A percentile compares a stretch with the other conserved stretches of the same genome.
These are phyloP conservation scores for Rhinocladiella mackenziei DNA, from an alignment of 2,329 filamentous ascomycete genomes.

Conservation along the genomic window DNA sequence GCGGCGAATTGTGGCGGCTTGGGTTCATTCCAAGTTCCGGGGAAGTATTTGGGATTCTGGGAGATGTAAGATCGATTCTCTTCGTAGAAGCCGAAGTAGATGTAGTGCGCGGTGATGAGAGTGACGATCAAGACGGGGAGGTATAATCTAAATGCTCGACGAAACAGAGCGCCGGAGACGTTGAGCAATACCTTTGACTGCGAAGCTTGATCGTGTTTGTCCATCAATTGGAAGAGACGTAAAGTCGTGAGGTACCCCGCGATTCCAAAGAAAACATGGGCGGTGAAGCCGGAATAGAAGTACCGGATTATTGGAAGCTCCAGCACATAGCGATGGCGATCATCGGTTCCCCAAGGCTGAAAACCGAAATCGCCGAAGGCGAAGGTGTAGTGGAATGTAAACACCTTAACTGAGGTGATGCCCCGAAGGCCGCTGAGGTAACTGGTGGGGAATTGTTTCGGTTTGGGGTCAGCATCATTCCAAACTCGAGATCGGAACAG, in stretches of 20 bases:
- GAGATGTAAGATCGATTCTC: slow-evolving; percentile 20
- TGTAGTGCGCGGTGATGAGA: slow-evolving; percentile 40
- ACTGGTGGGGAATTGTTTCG: slow-evolving; percentile 27
- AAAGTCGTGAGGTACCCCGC: slow-evolving; percentile 46
- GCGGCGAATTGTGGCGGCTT: slow-evolving; percentile 38
- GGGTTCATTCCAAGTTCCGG: slow-evolving; percentile 34
- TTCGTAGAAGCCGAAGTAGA: slow-evolving; percentile 38
- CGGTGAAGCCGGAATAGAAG: slow-evolving; percentile 39
- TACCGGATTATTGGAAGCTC: slow-evolving; percentile 45
- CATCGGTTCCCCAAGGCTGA: slow-evolving; percentile 39
- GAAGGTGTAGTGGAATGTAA: slow-evolving; percentile 42
- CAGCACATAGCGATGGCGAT: slow-evolving; percentile 25
- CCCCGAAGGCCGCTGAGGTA: slow-evolving; percentile 40
- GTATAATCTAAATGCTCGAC: slow-evolving; percentile 43
- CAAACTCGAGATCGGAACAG: slow-evolving; percentile 21
- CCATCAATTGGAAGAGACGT: slow-evolving; percentile 38
- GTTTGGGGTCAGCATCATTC: slow-evolving; percentile 22
- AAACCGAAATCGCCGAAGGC: slow-evolving; percentile 43
- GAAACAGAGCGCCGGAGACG: slow-evolving; percentile 43
- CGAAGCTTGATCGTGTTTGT: slow-evolving; percentile 37
- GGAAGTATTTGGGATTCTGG: slow-evolving; percentile 23
- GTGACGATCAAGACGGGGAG: slow-evolving; percentile 42
- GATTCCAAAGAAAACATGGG: slow-evolving; percentile 48
- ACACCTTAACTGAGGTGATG: slow-evolving; percentile 45
- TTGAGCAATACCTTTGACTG: slow-evolving; percentile 40